Conservation (phyloP, 257 asterid genomes). For the Misopates orontium region DNA sequence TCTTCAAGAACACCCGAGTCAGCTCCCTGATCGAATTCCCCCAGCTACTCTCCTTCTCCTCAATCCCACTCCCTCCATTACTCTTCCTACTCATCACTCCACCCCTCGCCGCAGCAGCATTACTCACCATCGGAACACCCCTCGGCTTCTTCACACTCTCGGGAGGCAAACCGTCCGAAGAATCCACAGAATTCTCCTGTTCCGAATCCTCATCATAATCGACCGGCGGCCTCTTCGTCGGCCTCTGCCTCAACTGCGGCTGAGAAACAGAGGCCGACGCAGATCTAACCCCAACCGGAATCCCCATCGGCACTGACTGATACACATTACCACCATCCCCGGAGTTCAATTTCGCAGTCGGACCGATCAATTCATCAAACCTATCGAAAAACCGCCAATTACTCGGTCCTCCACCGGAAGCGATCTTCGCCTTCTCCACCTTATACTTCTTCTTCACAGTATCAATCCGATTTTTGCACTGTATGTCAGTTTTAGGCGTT, state of each 20-base stretch:
- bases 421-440: constrained; percentile 79
- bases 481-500: constrained; percentile 75
- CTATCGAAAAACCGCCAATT: constrained; percentile 66
- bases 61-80: constrained; percentile 22
- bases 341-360: constrained; percentile 30
- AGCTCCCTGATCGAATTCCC: constrained; percentile 60
- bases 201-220: constrained; percentile 52
- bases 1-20: constrained; percentile 56
- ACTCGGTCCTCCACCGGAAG: constrained; percentile 55
- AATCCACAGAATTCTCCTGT: constrained; percentile 50
- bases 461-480: constrained; percentile 92
- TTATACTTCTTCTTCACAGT: constrained; percentile 92
- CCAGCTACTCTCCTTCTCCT: constrained; percentile 29
- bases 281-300: constrained; percentile 43
- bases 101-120: no score
- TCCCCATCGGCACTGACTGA: constrained; percentile 28
- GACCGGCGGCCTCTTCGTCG: constrained; percentile 35
- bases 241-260: constrained; percentile 14
- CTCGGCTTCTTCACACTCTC: constrained; percentile 48
- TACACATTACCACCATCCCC: no score
- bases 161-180: constrained; percentile 67
- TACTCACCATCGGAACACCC: constrained; percentile 17
- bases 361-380: constrained; percentile 70
- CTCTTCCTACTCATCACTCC: constrained; percentile 23
- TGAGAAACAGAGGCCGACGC: no score